Conservation (phyloP, 176 grass and related monocot genomes). For the Bromus sterilis region DNA sequence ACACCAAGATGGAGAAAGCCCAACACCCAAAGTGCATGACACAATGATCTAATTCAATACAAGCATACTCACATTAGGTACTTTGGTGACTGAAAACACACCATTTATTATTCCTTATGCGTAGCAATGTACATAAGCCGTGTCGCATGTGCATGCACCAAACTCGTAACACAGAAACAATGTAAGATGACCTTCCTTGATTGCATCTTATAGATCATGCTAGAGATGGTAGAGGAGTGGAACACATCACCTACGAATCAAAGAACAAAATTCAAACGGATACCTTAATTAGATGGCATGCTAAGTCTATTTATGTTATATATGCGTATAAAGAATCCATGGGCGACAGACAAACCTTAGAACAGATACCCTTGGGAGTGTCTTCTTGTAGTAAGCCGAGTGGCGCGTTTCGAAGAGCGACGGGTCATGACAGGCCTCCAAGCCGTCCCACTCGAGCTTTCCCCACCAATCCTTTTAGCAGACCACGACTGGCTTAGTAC, state of each 20-base stretch:
- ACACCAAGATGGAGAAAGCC: neutral
- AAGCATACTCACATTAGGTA: neutral
- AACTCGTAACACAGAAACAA: neutral
- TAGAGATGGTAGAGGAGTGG: too few relatives aligned
- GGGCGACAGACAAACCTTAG: neutral
- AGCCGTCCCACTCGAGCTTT: neutral
- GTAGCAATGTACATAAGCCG: neutral
- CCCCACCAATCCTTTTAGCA: conserved; percentile 2
- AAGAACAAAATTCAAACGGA: neutral
- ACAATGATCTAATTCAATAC: neutral
- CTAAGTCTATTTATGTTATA: neutral
- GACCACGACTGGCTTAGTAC: neutral
- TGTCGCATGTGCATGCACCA: neutral
- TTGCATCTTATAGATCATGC: too few relatives aligned
- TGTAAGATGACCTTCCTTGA: too few relatives aligned
- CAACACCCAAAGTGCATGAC: neutral
- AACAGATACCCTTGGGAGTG: neutral
- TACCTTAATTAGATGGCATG: neutral
- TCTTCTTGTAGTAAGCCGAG: neutral
- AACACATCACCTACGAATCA: neutral
- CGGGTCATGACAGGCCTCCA: neutral
- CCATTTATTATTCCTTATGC: neutral
- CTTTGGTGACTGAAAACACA: neutral
- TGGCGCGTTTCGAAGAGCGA: neutral
- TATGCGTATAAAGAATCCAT: neutral